Percentiles rank a stretch among this genome's conserved stretches.
phyloP scores from a whole-genome alignment of 2,329 filamentous ascomycete species.

The Alternaria gaisen region DNA sequence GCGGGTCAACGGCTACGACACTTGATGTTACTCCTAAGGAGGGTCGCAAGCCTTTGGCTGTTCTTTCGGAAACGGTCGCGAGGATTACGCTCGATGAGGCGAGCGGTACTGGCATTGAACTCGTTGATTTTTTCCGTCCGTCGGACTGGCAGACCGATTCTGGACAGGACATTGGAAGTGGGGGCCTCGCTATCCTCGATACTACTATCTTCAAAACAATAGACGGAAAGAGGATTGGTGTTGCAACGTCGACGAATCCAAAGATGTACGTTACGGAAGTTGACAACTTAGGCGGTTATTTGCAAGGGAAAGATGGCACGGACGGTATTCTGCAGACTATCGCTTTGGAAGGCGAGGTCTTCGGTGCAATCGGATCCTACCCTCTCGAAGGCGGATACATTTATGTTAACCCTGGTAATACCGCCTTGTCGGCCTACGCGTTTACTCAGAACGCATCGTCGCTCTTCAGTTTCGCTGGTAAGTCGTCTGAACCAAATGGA shows the following conservation, averaged over 20 bases:
- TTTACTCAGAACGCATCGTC: conserved; percentile 24
- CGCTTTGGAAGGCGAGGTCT: conserved; percentile 27
- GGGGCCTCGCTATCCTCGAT: conserved; percentile 28
- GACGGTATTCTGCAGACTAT: conserved; percentile 37
- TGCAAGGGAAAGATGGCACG: conserved; percentile 26
- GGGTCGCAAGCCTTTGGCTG: conserved; percentile 13
- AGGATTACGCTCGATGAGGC: conserved; percentile 17
- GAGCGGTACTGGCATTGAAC: conserved; percentile 18
- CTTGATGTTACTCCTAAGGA: conserved; percentile 6
- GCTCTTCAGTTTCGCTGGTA: conserved; percentile 42
- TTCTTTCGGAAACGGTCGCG: conserved; percentile 23
- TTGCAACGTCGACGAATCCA: conserved; percentile 43
- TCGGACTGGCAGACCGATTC: conserved; percentile 16
- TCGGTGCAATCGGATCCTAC: conserved; percentile 34
- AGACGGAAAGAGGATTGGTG: conserved; percentile 33
- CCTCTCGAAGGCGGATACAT: conserved; percentile 40
- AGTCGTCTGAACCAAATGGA: conserved; percentile 35
- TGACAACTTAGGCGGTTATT: conserved; percentile 37
- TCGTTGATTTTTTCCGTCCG: conserved; percentile 28
- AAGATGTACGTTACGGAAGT: conserved; percentile 35
- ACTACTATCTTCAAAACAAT: conserved; percentile 24
- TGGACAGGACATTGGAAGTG: conserved; percentile 28
- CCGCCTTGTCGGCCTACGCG: conserved; percentile 41
- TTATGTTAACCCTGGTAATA: conserved; percentile 42
- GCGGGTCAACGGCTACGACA: conserved; percentile 2